phyloP scores from a whole-genome alignment of 768 basidiomycete genomes.

The Collybiopsis confluens region DNA sequence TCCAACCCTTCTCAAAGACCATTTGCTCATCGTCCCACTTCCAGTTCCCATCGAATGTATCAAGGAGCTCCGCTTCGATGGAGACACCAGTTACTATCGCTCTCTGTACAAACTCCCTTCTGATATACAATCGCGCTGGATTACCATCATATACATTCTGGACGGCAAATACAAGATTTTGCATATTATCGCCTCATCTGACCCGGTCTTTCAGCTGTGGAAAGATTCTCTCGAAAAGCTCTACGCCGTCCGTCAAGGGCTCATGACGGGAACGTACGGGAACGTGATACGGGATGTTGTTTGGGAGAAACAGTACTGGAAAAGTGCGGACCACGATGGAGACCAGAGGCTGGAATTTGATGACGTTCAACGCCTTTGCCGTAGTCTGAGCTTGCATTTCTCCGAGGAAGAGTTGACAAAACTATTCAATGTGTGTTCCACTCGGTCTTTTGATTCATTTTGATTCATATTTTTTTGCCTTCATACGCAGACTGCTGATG shows the following conservation, averaged over 20 bases:
- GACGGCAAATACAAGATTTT: slow-evolving; percentile 80
- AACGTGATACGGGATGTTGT: slow-evolving; percentile 59
- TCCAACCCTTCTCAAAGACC: background rate
- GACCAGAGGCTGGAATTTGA: slow-evolving; percentile 65
- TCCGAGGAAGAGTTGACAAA: slow-evolving; percentile 47
- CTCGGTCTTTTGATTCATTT: too few relatives aligned
- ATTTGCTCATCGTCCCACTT: background rate
- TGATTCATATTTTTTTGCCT: background rate
- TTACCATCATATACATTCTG: slow-evolving; percentile 81
- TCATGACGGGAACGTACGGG: slow-evolving; percentile 66
- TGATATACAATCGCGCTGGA: slow-evolving; percentile 68
- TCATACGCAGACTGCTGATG: slow-evolving; percentile 58
- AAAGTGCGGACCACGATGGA: slow-evolving; percentile 56
- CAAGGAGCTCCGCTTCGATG: slow-evolving; percentile 77
- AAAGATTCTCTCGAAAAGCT: slow-evolving; percentile 61
- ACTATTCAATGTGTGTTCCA: slow-evolving; percentile 59
- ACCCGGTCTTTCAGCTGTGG: slow-evolving; percentile 43
- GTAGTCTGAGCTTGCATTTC: slow-evolving; percentile 62
- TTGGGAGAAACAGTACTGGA: slow-evolving; percentile 86
- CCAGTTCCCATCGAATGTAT: slow-evolving; percentile 83
- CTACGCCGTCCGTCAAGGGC: slow-evolving; percentile 58
- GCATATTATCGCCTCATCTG: slow-evolving; percentile 73
- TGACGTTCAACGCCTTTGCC: slow-evolving; percentile 70
- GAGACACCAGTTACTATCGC: slow-evolving; percentile 36
- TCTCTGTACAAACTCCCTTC: slow-evolving; percentile 61